Base-by-base conservation (phyloP, 495 filamentous ascomycete genomes). In the Aspergillus sclerotioniger region DNA sequence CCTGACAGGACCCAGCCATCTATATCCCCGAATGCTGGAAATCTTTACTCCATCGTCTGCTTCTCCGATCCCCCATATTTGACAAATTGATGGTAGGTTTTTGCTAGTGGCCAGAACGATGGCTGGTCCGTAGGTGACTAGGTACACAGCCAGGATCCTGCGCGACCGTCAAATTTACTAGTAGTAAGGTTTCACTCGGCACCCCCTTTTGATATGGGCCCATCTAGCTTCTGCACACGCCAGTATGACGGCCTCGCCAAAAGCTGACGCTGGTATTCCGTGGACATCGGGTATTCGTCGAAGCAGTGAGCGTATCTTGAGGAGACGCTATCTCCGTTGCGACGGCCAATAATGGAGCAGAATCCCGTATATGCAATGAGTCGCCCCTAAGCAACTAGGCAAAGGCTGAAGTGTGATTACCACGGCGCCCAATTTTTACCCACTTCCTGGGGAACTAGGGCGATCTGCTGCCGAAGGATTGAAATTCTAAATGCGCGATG, bases 1-100 rank as follows among this genome's bases (percentile, higher is more conserved):
- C 60, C 60, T 66, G 64, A 54, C 60, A 66, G 60, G 51, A 53
- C 58, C 28, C 44, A 53, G 58, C 51, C 37, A 48, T 55, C 5
- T 59, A 59, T 62, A 62, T 62, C 31, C 51, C 51, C 51, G 58
- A 54, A 35, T 51, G 45, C 47, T 51, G 32, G 20, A 28, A 50
- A 41, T 41, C 13, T 41, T 41, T 41, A 41, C 37, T n/a, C 10
- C 37, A 6, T 41, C 37, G 4, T 41, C 12, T 41, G 37, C 37
- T 41, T 41, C 37, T 41, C 37, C 9, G 37, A 41, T 41, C n/a
- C 37, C 37, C 37, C 37, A 2, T 13, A 41, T n/a, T n/a, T 41
- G 37, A 41, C 37, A 41, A n/a, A 41, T 13, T 41, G 12, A 41
- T 41, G 37, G 37, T 15, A 15, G 37, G 37, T 15, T 15, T 41